phyloP scores from a whole-genome alignment of 345 rosid species.

The Xanthoceras sorbifolium region DNA sequence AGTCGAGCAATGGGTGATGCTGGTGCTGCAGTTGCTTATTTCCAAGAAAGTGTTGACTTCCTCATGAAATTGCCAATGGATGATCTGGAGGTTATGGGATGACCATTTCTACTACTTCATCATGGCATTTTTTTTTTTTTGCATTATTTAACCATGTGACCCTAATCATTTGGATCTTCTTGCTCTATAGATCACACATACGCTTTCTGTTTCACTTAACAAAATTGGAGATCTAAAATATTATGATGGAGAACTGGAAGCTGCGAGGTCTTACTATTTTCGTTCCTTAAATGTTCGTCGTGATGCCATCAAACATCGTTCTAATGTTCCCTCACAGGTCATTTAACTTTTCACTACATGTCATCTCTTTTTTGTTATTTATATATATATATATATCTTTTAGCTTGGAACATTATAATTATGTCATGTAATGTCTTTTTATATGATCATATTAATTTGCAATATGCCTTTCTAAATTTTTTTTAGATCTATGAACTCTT shows the following conservation, averaged over 20 bases:
- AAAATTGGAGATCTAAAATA: slow-evolving; percentile 96
- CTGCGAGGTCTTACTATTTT: slow-evolving; percentile 76
- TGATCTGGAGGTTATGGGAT: slow-evolving; percentile 74
- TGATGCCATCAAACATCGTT: slow-evolving; percentile 62
- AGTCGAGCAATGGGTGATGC: slow-evolving; percentile 93
- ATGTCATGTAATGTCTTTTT: not conserved
- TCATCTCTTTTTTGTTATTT: not conserved
- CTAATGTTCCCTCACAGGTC: slow-evolving; percentile 78
- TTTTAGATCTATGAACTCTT: not conserved
- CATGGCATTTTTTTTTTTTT: slow-evolving; percentile 1
- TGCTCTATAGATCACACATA: slow-evolving; percentile 68
- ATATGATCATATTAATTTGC: not conserved
- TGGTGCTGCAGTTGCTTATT: slow-evolving; percentile 67
- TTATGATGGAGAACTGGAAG: slow-evolving; percentile 77
- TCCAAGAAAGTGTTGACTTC: slow-evolving; percentile 89
- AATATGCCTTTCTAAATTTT: not conserved
- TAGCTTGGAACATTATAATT: not conserved
- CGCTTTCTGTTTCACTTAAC: slow-evolving; percentile 93
- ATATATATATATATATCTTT: not conserved
- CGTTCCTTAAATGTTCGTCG: slow-evolving; percentile 78
- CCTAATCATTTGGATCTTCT: slow-evolving; percentile 11
- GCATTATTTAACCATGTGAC: not conserved
- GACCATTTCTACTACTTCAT: not conserved
- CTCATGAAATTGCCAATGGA: slow-evolving; percentile 67
- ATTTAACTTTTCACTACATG: slow-evolving; percentile 4